Percentiles rank a stretch among this genome's conserved stretches.
These are phyloP conservation scores for Closterium sp. DNA, from an alignment of 139 green algal species.

Conservation along the genomic window DNA sequence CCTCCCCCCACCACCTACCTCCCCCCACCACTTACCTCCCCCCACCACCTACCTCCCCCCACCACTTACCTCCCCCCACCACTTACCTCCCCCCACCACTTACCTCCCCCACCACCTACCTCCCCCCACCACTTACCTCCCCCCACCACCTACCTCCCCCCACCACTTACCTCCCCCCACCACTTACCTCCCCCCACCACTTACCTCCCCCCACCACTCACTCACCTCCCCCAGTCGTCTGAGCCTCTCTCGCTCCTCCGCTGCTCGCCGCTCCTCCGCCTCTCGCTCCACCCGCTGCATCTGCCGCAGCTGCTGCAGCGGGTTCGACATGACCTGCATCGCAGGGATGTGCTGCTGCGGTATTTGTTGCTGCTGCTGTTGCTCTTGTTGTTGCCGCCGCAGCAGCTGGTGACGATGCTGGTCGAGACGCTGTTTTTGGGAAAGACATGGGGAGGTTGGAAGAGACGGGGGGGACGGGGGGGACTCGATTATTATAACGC, in stretches of 20 bases:
- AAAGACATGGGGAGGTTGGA: background rate
- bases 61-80: too few species aligned
- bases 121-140: too few species aligned
- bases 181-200: too few species aligned
- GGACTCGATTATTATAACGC: too few species aligned
- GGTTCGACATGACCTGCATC: background rate
- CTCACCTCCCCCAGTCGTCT: background rate
- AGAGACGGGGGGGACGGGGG: background rate
- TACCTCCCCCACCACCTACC: too few species aligned
- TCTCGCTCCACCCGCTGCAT: background rate
- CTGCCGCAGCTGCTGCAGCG: background rate
- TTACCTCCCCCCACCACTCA: background rate
- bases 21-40: background rate
- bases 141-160: too few species aligned
- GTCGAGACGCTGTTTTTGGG: background rate
- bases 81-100: too few species aligned
- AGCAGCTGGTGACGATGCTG: background rate
- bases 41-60: too few species aligned
- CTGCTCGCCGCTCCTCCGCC: background rate
- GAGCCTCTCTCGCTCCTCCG: background rate
- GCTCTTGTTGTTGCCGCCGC: background rate
- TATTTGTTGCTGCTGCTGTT: background rate
- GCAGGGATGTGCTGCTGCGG: background rate
- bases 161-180: too few species aligned
- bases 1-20: background rate